Base-by-base conservation (phyloP, 352 stramenopile species). In the Globisporangium carolinianum region DNA sequence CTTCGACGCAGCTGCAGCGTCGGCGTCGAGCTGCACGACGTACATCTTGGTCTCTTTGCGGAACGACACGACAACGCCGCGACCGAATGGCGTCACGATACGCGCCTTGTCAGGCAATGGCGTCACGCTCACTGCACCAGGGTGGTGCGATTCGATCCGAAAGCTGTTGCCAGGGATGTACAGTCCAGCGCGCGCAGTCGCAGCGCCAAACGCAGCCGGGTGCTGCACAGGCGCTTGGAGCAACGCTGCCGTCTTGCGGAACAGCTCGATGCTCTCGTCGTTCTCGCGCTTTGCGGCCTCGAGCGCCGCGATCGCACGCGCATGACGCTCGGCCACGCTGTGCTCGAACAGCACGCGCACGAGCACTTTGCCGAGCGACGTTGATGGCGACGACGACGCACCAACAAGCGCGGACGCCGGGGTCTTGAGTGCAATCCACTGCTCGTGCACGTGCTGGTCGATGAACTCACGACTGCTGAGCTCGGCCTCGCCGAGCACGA, bases 91-190 rank as follows among this genome's bases (percentile, higher is more conserved):
- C 45, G 79, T 91, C 32, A 86, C 71, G 52, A 91, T 71, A 42
- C 83, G 83, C 24, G 70, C 82, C 58, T 90, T 91, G 60, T 94
- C 84, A 0, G 82, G 68, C 12, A 94, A 55, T 32, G 84, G 84
- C 14, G 75, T 68, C 2, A 83, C 66, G 41, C 67, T 75, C 39
- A 94, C 76, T 3, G 84, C 78, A 41, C 57, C 84, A 11, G 84
- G 82, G 50, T 91, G 78, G 58, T 90, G 76, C n/a, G 62, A 61
- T 6, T 86, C 73, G 8, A 65, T 52, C n/a, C 61, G 67, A 53
- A 94, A 94, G 56, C 69, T 71, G 62, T 87, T 87, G 17, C 84
- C 80, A 24, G 84, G 84, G 50, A 94, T 71, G 54, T 94, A 92
- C 43, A 94, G 62, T 39, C 73, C 78, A 53, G 82, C 67, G 37